Conservation (phyloP, 257 asterid genomes). For the Plantago ovata region DNA sequence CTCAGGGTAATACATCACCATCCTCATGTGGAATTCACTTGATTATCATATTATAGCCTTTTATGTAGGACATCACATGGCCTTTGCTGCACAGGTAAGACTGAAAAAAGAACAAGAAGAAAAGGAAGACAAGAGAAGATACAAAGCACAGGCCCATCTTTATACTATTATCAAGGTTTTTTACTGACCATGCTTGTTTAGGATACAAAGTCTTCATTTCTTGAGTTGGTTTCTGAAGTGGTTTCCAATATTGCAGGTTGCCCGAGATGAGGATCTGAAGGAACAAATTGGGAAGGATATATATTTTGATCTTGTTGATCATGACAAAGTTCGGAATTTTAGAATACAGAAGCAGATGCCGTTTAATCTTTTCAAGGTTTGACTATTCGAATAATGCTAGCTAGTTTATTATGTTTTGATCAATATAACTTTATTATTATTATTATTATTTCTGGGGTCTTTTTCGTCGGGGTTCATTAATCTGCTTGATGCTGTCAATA, state of each 20-base stretch:
- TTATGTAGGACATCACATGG: constrained; percentile 13
- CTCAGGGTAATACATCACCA: constrained; percentile 59
- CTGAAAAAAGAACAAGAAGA: constrained; percentile 98
- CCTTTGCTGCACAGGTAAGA: constrained; percentile 67
- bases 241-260: constrained; percentile 55
- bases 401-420: neutral
- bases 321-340: constrained; percentile 88
- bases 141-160: constrained; percentile 93
- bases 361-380: constrained; percentile 86
- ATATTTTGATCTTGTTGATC: constrained; percentile 95
- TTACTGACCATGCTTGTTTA: constrained; percentile 7
- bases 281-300: constrained; percentile 94
- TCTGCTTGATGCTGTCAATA: neutral
- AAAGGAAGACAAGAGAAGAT: constrained; percentile 90
- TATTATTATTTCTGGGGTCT: constrained; percentile 1
- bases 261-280: constrained; percentile 86
- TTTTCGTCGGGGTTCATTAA: neutral
- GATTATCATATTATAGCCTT: constrained; percentile 14
- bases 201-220: constrained; percentile 14
- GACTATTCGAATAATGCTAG: constrained; percentile 11
- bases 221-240: constrained; percentile 20
- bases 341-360: constrained; percentile 87
- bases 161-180: constrained; percentile 90
- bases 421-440: neutral
- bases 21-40: constrained; percentile 7